phyloP scores from a whole-genome alignment of 768 basidiomycete species.

The Plicaturopsis crispa region DNA sequence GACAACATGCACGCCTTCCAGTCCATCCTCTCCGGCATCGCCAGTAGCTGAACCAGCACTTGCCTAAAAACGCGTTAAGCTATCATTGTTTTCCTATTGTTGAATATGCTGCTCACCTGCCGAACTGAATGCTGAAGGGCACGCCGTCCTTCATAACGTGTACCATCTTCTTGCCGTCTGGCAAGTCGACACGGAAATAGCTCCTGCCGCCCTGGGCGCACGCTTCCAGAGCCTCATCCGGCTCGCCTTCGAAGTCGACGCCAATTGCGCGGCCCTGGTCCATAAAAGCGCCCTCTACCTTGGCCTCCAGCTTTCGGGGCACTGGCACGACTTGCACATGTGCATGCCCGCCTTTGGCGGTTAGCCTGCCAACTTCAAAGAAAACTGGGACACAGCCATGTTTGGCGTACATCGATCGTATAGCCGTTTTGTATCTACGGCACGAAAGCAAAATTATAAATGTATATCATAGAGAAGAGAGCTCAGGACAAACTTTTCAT shows the following conservation, averaged over 20 bases:
- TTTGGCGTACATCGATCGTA: conserved; percentile 65
- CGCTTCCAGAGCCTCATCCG: conserved; percentile 51
- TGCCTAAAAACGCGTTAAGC: conserved; percentile 40
- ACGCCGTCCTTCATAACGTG: conserved; percentile 74
- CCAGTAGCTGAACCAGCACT: conserved; percentile 72
- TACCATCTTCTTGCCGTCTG: conserved; percentile 78
- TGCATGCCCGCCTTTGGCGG: conserved; percentile 87
- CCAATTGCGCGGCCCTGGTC: conserved; percentile 60
- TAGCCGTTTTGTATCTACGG: conserved; percentile 74
- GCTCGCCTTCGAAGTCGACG: conserved; percentile 69
- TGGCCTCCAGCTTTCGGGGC: conserved; percentile 50
- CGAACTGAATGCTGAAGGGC: conserved; percentile 89
- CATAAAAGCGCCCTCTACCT: conserved; percentile 65
- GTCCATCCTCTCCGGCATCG: conserved; percentile 71
- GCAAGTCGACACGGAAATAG: conserved; percentile 90
- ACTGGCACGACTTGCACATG: conserved; percentile 86
- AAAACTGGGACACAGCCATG: conserved; percentile 62
- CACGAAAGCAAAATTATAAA: not conserved
- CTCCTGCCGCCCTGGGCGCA: conserved; percentile 46
- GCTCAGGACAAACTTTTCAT: conserved; percentile 44
- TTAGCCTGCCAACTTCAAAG: conserved; percentile 84
- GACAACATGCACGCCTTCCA: conserved; percentile 86
- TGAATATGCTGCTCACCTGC: conserved; percentile 51
- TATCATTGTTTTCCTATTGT: conserved; percentile 5
- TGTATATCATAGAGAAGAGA: conserved; percentile 4